Conservation (phyloP, 2,329 filamentous ascomycete species). For the Dendryphion nanum region DNA sequence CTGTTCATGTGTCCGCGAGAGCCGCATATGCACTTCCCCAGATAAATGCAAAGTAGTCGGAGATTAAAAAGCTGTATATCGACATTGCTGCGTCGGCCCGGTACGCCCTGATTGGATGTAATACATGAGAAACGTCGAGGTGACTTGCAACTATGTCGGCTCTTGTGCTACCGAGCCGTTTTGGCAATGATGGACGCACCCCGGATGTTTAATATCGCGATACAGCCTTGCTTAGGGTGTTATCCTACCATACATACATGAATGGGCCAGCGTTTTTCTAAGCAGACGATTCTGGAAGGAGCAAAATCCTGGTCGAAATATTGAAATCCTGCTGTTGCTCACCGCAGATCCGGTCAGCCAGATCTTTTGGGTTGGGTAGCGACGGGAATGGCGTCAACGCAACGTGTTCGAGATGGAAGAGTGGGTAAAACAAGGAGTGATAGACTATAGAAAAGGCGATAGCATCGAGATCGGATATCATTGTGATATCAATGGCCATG, state of each 20-base stretch:
- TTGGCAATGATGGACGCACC: constrained; percentile 13
- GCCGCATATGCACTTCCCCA: constrained; percentile 9
- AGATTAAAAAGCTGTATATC: constrained; percentile 23
- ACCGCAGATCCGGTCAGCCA: constrained; percentile 7
- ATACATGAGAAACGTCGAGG: constrained; percentile 17
- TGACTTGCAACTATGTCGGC: constrained; percentile 20
- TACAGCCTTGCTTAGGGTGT: constrained; percentile 15
- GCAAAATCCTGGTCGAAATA: constrained; percentile 1
- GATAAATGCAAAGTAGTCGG: constrained; percentile 20
- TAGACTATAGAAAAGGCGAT: too few species aligned
- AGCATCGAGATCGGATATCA: too few species aligned
- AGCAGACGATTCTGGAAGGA: constrained; percentile 13
- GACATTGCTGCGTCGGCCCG: constrained; percentile 19
- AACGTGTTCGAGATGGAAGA: constrained; percentile 3
- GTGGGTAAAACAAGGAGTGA: neutral
- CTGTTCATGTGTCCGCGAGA: constrained; percentile 6
- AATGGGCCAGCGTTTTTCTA: constrained; percentile 8
- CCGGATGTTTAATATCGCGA: constrained; percentile 21
- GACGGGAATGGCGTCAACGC: constrained; percentile 5
- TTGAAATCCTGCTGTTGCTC: neutral
- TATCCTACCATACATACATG: constrained; percentile 10
- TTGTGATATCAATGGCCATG: too few species aligned
- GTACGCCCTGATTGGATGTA: constrained; percentile 16
- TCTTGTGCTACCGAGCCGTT: constrained; percentile 18
- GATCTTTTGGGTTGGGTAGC: constrained; percentile 6